Evolutionary conservation across 2,329 filamentous ascomycete genomes (phyloP).

Genomic region (Grosmannia huntii): DNA sequence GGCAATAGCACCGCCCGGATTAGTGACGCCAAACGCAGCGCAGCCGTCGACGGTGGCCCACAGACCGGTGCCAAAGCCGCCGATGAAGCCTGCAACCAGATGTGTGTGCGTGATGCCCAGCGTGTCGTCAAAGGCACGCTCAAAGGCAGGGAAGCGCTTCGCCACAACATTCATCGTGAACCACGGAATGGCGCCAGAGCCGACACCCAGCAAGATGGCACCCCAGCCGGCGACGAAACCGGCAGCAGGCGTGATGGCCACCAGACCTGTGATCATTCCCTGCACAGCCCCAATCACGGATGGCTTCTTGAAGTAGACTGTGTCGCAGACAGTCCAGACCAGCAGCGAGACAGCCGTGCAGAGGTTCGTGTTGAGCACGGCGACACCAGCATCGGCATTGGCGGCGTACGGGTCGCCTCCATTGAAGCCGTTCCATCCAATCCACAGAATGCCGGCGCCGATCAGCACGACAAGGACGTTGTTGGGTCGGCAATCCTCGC

Average conservation of each 20-base stretch:
- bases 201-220: conserved; percentile 32
- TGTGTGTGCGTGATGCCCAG: conserved; percentile 25
- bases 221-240: conserved; percentile 38
- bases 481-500: conserved; percentile 31
- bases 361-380: conserved; percentile 38
- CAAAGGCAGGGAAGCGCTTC: conserved; percentile 19
- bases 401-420: conserved; percentile 39
- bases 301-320: conserved; percentile 33
- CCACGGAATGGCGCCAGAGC: conserved; percentile 32
- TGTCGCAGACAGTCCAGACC: conserved; percentile 31
- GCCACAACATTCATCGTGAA: conserved; percentile 34
- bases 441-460: conserved; percentile 36
- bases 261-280: conserved; percentile 38
- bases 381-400: conserved; percentile 33
- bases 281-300: conserved; percentile 36
- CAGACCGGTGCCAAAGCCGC: conserved; percentile 31
- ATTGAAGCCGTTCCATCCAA: conserved; percentile 41
- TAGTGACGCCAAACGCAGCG: conserved; percentile 30
- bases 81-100: conserved; percentile 30
- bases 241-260: conserved; percentile 37
- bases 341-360: conserved; percentile 33
- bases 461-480: conserved; percentile 31
- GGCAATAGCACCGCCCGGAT: conserved; percentile 33
- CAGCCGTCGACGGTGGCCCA: conserved; percentile 33
- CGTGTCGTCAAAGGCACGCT: conserved; percentile 15